These are phyloP conservation scores for Tritrichomonas musculus DNA, from an alignment of 208 protist genomes.

Conservation along the genomic window DNA sequence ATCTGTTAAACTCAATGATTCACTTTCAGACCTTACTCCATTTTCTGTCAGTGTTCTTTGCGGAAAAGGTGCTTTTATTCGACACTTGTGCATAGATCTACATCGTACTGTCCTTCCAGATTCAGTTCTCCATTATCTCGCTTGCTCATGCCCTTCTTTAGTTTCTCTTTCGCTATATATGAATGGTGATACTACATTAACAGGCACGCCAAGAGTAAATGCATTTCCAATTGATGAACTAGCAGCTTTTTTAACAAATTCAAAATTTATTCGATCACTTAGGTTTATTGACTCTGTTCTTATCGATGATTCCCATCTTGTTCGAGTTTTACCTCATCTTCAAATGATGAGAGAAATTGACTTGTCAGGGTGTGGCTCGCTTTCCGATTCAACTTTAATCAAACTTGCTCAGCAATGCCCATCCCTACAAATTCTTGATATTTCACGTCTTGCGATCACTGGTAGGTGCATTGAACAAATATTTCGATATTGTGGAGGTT, in stretches of 20 bases:
- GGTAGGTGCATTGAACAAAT: not conserved
- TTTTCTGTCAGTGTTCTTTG: not conserved
- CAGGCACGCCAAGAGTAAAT: not conserved
- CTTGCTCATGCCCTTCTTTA: not conserved
- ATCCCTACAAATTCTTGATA: slow-evolving; percentile 22
- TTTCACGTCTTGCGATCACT: not conserved
- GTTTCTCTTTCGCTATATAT: slow-evolving; percentile 7
- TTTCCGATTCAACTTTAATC: not conserved
- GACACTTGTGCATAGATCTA: slow-evolving; percentile 3
- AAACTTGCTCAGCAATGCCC: slow-evolving; percentile 12
- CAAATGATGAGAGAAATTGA: slow-evolving; percentile 30
- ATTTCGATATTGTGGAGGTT: not conserved
- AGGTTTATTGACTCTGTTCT: slow-evolving; percentile 4
- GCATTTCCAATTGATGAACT: not conserved
- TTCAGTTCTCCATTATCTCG: not conserved
- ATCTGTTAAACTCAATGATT: not conserved
- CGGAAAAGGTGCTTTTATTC: not conserved
- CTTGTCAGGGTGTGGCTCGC: not conserved
- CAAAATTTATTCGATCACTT: not conserved
- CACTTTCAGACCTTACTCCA: not conserved
- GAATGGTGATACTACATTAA: not conserved
- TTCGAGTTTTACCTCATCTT: slow-evolving; percentile 17
- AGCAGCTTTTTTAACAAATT: not conserved
- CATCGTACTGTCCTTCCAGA: not conserved
- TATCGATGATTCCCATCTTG: slow-evolving; percentile 26